Conservation (phyloP, 441 rosid species). For the Gossypium gossypioides region DNA sequence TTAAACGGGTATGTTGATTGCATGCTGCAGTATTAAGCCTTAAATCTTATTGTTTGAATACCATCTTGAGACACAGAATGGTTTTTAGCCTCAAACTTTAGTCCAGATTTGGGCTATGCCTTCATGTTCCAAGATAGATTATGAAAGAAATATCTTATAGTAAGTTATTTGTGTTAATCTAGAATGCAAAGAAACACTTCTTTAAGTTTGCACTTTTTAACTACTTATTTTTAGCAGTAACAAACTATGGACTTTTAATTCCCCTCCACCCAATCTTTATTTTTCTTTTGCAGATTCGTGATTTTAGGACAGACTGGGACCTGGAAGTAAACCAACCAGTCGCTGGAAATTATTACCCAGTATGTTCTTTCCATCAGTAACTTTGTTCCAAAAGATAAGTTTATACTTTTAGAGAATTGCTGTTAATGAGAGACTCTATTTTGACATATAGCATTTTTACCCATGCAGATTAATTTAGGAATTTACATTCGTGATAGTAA, state of each 20-base stretch:
- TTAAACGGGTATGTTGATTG: constrained; percentile 59
- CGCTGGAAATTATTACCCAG: constrained; percentile 97
- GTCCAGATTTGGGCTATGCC: neutral
- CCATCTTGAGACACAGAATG: neutral
- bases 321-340: constrained; percentile 87
- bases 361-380: constrained; percentile 26
- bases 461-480: constrained; percentile 78
- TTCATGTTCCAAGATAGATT: constrained; percentile 9
- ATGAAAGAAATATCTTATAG: neutral
- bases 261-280: neutral
- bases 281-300: constrained; percentile 62
- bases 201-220: neutral
- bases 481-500: constrained; percentile 59
- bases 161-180: neutral
- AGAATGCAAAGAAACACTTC: constrained; percentile 3
- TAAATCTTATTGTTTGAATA: neutral
- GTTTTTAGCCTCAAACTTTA: constrained; percentile 5
- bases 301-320: constrained; percentile 85
- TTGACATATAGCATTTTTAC: constrained; percentile 1
- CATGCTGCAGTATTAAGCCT: neutral
- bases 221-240: constrained; percentile 7
- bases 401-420: neutral
- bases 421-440: neutral
- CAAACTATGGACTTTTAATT: constrained; percentile 3
- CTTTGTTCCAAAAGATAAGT: neutral